phyloP scores from a whole-genome alignment of 1,139 yeast species.

The Hyphopichia burtonii region DNA sequence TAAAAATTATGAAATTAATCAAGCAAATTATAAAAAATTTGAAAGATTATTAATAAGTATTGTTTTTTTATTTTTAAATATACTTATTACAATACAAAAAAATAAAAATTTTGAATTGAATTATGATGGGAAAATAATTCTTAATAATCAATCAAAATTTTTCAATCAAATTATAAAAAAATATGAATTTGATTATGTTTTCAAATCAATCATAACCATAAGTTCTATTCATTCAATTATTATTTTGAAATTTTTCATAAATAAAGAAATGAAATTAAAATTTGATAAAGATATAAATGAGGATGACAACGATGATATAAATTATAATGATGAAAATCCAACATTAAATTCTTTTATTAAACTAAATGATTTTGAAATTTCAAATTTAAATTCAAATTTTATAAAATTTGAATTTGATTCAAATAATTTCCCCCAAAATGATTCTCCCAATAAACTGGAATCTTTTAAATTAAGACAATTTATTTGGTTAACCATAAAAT shows the following conservation, averaged over 20 bases:
- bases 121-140: constrained; percentile 13
- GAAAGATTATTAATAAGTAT: constrained; percentile 30
- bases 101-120: constrained; percentile 2
- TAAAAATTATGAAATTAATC: constrained; percentile 12
- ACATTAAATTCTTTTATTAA: constrained; percentile 9
- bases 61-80: constrained; percentile 24
- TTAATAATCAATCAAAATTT: constrained; percentile 34
- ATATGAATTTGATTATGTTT: constrained; percentile 11
- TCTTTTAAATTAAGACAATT: constrained; percentile 28
- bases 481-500: constrained; percentile 32
- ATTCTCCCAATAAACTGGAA: constrained; percentile 17
- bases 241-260: constrained; percentile 30
- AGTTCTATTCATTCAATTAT: constrained; percentile 31
- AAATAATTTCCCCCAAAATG: constrained; percentile 7
- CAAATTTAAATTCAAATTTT: constrained; percentile 24
- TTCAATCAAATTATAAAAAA: constrained; percentile 27
- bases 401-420: constrained; percentile 24
- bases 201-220: constrained; percentile 21
- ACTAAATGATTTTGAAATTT: constrained; percentile 26
- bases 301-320: constrained; percentile 14
- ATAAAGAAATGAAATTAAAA: constrained; percentile 16
- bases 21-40: constrained; percentile 17
- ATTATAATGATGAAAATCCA: constrained; percentile 14
- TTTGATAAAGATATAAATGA: constrained; percentile 3
- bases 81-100: constrained; percentile 15